Percentiles rank a stretch among this genome's conserved stretches.
Evolutionary conservation across 805 yeast genomes (phyloP).

Genomic region (Spathaspora passalidarum): DNA sequence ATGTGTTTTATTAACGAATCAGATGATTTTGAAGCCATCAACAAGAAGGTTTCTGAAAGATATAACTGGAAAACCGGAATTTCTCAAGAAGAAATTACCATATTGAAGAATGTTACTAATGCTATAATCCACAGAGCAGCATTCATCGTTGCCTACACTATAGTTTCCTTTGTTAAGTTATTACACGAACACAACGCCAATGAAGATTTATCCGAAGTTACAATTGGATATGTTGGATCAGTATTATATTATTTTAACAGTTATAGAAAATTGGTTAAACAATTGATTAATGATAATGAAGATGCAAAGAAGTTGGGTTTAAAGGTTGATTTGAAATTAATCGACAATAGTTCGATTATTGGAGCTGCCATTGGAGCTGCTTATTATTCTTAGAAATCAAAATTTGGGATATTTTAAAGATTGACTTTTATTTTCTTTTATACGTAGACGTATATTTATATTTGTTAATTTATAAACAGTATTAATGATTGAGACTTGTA

Average conservation of each 20-base stretch:
- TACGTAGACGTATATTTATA: not conserved
- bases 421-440: not conserved
- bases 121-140: conserved; percentile 45
- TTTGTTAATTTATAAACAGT: not conserved
- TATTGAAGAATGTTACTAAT: conserved; percentile 29
- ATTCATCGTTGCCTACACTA: conserved; percentile 37
- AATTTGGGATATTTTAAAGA: not conserved
- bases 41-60: conserved; percentile 15
- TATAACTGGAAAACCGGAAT: conserved; percentile 22
- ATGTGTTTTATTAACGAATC: conserved; percentile 38
- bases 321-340: conserved; percentile 33
- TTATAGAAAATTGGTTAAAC: conserved; percentile 31
- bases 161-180: conserved; percentile 36
- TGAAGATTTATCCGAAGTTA: conserved; percentile 18
- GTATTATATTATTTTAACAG: conserved; percentile 42
- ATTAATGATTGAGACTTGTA: too few species aligned
- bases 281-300: conserved; percentile 23
- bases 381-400: conserved; percentile 14
- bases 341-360: conserved; percentile 46
- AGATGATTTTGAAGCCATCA: conserved; percentile 16
- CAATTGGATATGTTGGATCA: conserved; percentile 51
- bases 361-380: conserved; percentile 59
- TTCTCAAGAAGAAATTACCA: conserved; percentile 21
- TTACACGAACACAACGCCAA: conserved; percentile 20
- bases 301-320: conserved; percentile 23